phyloP scores from a whole-genome alignment of 2,329 filamentous ascomycete species.

The Akanthomyces lecanii region DNA sequence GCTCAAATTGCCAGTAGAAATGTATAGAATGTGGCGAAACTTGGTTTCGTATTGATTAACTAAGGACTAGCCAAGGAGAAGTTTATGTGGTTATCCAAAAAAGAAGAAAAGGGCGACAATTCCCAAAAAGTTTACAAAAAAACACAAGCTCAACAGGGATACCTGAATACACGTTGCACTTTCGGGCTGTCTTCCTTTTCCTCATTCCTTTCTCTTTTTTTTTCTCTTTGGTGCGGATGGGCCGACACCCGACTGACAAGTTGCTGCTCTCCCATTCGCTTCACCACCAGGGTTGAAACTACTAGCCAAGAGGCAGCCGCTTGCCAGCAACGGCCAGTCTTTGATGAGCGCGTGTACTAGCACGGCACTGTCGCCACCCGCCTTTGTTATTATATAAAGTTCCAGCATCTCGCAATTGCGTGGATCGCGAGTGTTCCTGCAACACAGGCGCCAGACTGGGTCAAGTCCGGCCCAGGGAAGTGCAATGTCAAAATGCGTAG shows the following conservation, averaged over 20 bases:
- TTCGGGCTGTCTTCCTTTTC: constrained; percentile 1
- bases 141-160: constrained; percentile 10
- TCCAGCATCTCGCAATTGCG: constrained; percentile 9
- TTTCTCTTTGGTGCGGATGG: constrained; percentile 16
- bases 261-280: background rate
- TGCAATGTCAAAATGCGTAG: background rate
- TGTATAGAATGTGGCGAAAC: constrained; percentile 1
- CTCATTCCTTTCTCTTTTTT: constrained; percentile 6
- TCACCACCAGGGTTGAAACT: constrained; percentile 11
- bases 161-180: background rate
- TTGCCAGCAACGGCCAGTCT: background rate
- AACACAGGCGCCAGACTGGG: constrained; percentile 8
- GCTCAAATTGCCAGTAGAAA: no score
- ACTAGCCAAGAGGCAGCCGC: background rate
- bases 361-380: background rate
- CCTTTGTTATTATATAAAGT: constrained; percentile 8
- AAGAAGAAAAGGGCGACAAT: constrained; percentile 5
- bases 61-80: constrained; percentile 16
- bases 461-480: constrained; percentile 4
- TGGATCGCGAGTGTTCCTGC: constrained; percentile 5
- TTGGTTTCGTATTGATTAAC: constrained; percentile 16
- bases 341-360: constrained; percentile 8
- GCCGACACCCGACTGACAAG: background rate
- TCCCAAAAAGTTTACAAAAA: constrained; percentile 6
- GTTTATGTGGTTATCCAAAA: constrained; percentile 5